Conservation (phyloP, 129 eudicot species). For the Escallonia herrerae region DNA sequence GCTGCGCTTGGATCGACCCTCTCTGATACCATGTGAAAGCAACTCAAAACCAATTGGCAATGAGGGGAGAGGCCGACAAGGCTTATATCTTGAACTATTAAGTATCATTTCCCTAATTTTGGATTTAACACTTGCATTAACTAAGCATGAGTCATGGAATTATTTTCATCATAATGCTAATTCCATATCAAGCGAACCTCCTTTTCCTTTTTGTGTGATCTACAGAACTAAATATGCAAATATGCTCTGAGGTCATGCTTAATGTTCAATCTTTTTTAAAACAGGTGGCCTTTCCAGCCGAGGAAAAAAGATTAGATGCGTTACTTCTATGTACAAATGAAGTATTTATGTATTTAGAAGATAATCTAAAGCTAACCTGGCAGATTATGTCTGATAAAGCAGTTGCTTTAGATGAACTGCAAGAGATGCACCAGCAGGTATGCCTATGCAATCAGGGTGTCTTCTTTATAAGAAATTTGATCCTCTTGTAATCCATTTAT, state of each 20-base stretch:
- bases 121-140: too few species aligned
- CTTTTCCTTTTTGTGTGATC: slow-evolving; percentile 7
- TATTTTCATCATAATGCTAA: too few species aligned
- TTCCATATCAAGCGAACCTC: not conserved
- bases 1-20: too few species aligned
- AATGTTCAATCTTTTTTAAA: slow-evolving; percentile 8
- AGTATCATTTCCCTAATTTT: too few species aligned
- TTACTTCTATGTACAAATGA: slow-evolving; percentile 67
- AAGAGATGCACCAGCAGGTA: slow-evolving; percentile 96
- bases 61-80: too few species aligned
- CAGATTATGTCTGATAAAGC: slow-evolving; percentile 83
- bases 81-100: too few species aligned
- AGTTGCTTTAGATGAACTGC: slow-evolving; percentile 77
- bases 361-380: slow-evolving; percentile 72
- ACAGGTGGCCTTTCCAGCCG: slow-evolving; percentile 86
- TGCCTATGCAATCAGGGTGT: not conserved
- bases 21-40: too few species aligned
- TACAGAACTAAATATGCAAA: not conserved
- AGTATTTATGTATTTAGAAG: slow-evolving; percentile 68
- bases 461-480: not conserved
- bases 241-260: not conserved
- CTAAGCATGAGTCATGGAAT: too few species aligned
- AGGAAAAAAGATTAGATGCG: slow-evolving; percentile 84
- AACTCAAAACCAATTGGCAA: too few species aligned
- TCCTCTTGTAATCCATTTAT: not conserved